phyloP scores from a whole-genome alignment of 805 yeast genomes.

The Pichia heedii region DNA sequence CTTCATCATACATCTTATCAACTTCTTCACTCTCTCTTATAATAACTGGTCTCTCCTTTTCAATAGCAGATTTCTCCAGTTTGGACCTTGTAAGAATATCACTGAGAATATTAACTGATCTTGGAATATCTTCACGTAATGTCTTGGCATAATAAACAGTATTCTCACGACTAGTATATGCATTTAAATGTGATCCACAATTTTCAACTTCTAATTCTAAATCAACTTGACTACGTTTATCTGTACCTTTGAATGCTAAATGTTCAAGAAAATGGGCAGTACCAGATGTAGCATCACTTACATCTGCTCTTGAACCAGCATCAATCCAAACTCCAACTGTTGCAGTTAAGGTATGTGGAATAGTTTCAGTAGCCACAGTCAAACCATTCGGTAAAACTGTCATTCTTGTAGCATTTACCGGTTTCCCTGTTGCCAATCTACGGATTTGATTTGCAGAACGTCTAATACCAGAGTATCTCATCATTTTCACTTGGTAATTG shows the following conservation, averaged over 20 bases:
- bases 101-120: conserved; percentile 77
- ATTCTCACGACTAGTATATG: conserved; percentile 97
- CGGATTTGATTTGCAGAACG: not conserved
- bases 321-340: conserved; percentile 98
- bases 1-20: conserved; percentile 97
- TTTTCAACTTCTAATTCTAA: conserved; percentile 92
- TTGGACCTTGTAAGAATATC: conserved; percentile 85
- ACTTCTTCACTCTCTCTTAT: conserved; percentile 96
- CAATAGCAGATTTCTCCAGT: conserved; percentile 76
- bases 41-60: conserved; percentile 93
- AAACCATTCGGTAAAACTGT: conserved; percentile 82
- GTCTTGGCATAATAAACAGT: conserved; percentile 96
- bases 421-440: conserved; percentile 5
- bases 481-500: too few species aligned
- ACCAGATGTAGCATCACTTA: conserved; percentile 68
- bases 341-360: conserved; percentile 86
- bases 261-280: conserved; percentile 98
- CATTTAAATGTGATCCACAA: conserved; percentile 94
- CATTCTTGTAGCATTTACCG: conserved; percentile 45
- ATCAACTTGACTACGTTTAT: conserved; percentile 65
- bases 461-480: not conserved
- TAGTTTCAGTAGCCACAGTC: conserved; percentile 84
- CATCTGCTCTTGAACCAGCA: conserved; percentile 97
- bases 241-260: conserved; percentile 92
- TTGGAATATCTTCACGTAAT: conserved; percentile 67